phyloP scores from a whole-genome alignment of 306 rosid species.

The Acacia crassicarpa region DNA sequence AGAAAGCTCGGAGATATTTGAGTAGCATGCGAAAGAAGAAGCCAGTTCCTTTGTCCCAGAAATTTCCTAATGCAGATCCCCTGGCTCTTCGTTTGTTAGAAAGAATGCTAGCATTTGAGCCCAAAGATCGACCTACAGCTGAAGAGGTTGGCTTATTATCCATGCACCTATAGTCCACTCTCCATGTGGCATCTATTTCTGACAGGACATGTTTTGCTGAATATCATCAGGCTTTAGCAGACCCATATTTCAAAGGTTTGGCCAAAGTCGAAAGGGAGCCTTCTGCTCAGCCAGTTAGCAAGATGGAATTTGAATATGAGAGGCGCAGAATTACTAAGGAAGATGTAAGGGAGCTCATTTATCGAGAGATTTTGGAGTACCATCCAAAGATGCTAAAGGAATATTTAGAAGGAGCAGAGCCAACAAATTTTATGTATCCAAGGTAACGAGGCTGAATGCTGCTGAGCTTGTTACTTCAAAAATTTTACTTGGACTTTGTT shows the following conservation, averaged over 20 bases:
- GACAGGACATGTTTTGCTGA: conserved; percentile 25
- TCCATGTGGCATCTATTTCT: conserved; percentile 13
- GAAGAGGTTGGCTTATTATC: conserved; percentile 70
- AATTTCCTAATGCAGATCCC: conserved; percentile 96
- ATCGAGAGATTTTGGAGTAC: conserved; percentile 89
- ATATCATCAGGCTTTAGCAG: conserved; percentile 84
- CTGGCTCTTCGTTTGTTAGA: conserved; percentile 91
- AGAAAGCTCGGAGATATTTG: conserved; percentile 95
- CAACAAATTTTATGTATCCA: conserved; percentile 97
- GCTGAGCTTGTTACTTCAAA: too few species aligned
- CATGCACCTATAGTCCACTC: conserved; percentile 23
- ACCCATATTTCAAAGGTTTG: conserved; percentile 95
- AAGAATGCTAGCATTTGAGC: conserved; percentile 96
- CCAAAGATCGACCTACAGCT: conserved; percentile 97
- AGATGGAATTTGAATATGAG: conserved; percentile 99
- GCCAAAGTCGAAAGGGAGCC: conserved; percentile 99
- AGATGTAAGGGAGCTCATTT: conserved; percentile 97
- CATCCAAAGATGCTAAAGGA: conserved; percentile 98
- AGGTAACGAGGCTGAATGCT: conserved; percentile 48
- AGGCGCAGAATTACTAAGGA: conserved; percentile 97
- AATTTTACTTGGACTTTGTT: too few species aligned
- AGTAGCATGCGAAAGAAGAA: conserved; percentile 96
- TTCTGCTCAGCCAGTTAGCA: conserved; percentile 92
- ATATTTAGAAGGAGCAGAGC: conserved; percentile 90
- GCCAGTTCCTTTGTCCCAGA: conserved; percentile 82